A percentile compares a stretch with the other conserved stretches of the same genome.
These are phyloP conservation scores for Saccharomycopsis phalli DNA, from an alignment of 1,139 yeast genomes.

Conservation along the genomic window DNA sequence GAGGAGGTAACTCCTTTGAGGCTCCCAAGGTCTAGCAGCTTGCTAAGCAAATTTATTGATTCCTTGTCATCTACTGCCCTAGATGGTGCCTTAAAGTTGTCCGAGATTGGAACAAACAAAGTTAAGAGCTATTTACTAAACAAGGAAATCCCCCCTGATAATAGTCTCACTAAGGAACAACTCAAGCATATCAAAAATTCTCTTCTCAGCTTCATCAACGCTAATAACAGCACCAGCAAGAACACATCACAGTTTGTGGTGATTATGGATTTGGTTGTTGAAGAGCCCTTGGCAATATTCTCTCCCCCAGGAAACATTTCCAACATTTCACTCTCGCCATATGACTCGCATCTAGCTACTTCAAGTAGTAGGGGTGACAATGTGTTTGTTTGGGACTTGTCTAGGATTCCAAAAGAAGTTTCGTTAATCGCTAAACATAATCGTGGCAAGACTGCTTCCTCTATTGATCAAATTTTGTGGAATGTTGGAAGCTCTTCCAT, in stretches of 20 bases:
- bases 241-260: conserved; percentile 26
- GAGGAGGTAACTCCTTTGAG: conserved; percentile 34
- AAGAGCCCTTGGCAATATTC: conserved; percentile 41
- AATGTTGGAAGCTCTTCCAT: conserved; percentile 35
- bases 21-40: conserved; percentile 38
- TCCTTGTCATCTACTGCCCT: conserved; percentile 44
- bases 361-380: conserved; percentile 53
- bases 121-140: conserved; percentile 33
- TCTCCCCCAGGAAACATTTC: conserved; percentile 49
- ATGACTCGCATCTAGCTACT: conserved; percentile 51
- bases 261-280: conserved; percentile 40
- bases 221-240: conserved; percentile 15
- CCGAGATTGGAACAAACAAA: conserved; percentile 41
- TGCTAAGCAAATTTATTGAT: conserved; percentile 39
- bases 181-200: conserved; percentile 7
- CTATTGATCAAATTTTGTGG: conserved; percentile 48
- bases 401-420: conserved; percentile 43
- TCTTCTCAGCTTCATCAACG: conserved; percentile 8
- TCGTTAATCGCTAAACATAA: conserved; percentile 49
- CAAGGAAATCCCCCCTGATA: neutral
- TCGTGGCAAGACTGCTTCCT: conserved; percentile 58
- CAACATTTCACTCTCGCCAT: conserved; percentile 51
- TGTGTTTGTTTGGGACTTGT: conserved; percentile 56
- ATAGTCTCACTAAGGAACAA: neutral
- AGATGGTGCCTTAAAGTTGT: conserved; percentile 43